A percentile compares a stretch with the other conserved stretches of the same genome.
Conservation (phyloP, 176 grass and related monocot genomes). For the Aegilops speltoides region DNA sequence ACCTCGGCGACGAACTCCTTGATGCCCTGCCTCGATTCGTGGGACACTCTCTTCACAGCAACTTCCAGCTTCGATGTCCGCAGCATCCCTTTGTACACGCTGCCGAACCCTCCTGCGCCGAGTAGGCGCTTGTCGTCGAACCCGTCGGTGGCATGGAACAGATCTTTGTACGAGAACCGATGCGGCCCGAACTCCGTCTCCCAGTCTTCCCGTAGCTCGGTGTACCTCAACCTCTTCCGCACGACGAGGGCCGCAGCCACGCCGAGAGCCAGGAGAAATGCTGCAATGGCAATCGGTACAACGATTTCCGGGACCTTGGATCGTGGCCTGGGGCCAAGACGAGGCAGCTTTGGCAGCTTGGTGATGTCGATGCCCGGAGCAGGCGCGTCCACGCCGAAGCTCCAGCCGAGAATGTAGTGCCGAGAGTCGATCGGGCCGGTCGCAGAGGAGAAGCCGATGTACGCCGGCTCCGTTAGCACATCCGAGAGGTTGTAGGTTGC, state of each 20-base stretch:
- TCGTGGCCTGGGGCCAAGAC: not conserved
- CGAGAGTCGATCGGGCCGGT: not conserved
- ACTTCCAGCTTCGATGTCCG: not conserved
- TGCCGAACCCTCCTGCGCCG: not conserved
- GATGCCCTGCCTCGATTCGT: not conserved
- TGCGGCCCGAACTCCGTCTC: not conserved
- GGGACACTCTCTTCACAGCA: not conserved
- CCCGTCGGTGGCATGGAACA: not conserved
- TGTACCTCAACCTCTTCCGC: not conserved
- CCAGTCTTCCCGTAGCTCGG: conserved; percentile 13
- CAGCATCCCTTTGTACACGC: not conserved
- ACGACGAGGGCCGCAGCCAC: not conserved
- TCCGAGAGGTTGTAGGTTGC: not conserved
- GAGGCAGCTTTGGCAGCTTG: not conserved
- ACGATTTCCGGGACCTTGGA: not conserved
- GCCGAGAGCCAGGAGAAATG: not conserved
- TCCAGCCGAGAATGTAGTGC: conserved; percentile 4
- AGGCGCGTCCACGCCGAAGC: not conserved
- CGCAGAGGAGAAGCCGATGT: not conserved
- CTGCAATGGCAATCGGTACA: not conserved
- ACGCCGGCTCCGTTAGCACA: not conserved
- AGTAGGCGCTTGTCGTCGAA: not conserved
- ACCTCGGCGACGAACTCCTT: conserved; percentile 13
- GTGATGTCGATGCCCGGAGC: not conserved
- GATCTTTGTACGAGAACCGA: not conserved